Evolutionary conservation across 768 basidiomycete genomes (phyloP), one percentile per base, ranked within the genome.

Genomic region (Holtermannia corniformis): DNA sequence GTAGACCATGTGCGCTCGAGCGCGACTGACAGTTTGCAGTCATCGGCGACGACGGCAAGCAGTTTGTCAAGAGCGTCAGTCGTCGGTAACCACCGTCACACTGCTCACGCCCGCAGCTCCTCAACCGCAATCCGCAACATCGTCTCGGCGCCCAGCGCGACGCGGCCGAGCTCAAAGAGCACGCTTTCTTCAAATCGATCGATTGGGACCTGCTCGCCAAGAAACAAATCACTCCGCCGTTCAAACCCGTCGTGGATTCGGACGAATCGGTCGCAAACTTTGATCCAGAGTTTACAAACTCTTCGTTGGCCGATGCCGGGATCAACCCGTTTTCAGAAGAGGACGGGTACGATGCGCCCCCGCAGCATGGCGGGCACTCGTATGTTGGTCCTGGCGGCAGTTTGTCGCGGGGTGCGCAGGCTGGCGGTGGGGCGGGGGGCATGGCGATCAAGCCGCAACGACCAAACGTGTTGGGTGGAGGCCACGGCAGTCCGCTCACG

Each of bases 201-300:
- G 93, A 97, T 73, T 99, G 95, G 93, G 76, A 78, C 23, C 58
- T 87, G 0, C 80, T 99, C 37, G 81, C 83, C 21, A 78, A 77
- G 58, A 92, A 93, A 68, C 86, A 93, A 67, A 82, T 91, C 43
- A 88, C 91, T 0, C 93, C 95, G 3, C 95, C 95, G 1, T 99
- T 97, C 79, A 97, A 96, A 70, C 95, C 95, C 21, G 79, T 85
- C 56, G 95, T 99, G 58, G 92, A 96, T 73, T 93, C 89, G 16
- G 95, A 99, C 76, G 95, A 99, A 74, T 89, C 86, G 14, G 90
- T 89, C n/a, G 83, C 83, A 59, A 96, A 96, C 76, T 99, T 99
- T 67, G 95, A 99, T 71, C 88, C 90, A 24, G 91, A 96, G 74
- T 99, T 99, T 74, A 99, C 95, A 3, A 68, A 65, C 44, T 58